phyloP scores from a whole-genome alignment of 1,284 basidiomycete genomes.

The Vanrija pseudolonga region DNA sequence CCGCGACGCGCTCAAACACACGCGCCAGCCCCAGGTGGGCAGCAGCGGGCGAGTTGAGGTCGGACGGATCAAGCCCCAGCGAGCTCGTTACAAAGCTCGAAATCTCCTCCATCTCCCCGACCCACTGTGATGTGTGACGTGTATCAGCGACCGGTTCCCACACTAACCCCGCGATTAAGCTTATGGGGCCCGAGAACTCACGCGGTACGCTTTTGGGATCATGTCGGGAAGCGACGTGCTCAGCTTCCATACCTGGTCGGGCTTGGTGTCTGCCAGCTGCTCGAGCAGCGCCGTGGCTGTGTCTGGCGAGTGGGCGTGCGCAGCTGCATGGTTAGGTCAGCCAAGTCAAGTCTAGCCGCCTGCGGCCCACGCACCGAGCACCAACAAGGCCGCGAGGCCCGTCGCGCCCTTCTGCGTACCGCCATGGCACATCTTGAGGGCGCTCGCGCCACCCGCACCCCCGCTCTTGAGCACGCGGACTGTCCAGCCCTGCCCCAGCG shows the following conservation, averaged over 20 bases:
- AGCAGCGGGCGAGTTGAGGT: not conserved
- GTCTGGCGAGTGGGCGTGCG: slow-evolving; percentile 18
- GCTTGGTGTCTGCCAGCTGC: slow-evolving; percentile 6
- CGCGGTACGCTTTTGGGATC: slow-evolving; percentile 20
- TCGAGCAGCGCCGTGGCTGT: slow-evolving; percentile 17
- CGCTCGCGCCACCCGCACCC: slow-evolving; percentile 18
- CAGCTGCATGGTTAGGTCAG: slow-evolving; percentile 2
- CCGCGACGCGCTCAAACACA: slow-evolving; percentile 20
- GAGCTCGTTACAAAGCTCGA: slow-evolving; percentile 12
- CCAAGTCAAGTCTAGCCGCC: too few relatives aligned
- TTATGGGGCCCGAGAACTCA: slow-evolving; percentile 10
- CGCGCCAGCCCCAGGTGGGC: slow-evolving; percentile 11
- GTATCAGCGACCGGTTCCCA: too few relatives aligned
- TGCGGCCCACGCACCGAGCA: slow-evolving; percentile 15
- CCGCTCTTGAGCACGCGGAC: slow-evolving; percentile 3
- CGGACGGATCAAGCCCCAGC: not conserved
- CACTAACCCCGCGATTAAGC: too few relatives aligned
- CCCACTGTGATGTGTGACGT: not conserved
- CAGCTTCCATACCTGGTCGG: slow-evolving; percentile 2
- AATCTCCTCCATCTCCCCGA: slow-evolving; percentile 25
- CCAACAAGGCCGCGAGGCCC: slow-evolving; percentile 11
- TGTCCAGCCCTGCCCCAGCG: not conserved
- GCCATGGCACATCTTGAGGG: slow-evolving; percentile 24
- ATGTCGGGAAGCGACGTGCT: slow-evolving; percentile 7
- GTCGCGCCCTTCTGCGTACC: slow-evolving; percentile 17